A percentile compares a stretch with the other conserved stretches of the same genome.
phyloP scores from a whole-genome alignment of 2,329 filamentous ascomycete genomes.

The Aspergillus piperis region DNA sequence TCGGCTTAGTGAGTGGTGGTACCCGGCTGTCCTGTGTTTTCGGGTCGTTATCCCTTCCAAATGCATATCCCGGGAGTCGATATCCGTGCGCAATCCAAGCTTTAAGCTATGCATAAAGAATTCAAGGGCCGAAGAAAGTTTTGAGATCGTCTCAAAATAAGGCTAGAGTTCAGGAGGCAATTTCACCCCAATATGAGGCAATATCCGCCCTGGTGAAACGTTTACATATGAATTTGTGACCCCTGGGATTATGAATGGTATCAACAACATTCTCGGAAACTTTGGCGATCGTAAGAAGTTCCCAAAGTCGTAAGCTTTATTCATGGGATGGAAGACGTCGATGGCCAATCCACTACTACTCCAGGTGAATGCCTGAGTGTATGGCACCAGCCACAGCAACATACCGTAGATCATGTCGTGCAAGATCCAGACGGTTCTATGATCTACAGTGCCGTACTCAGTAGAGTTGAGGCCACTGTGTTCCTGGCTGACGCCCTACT shows the following conservation, averaged over 20 bases:
- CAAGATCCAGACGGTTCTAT: background rate
- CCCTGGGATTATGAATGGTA: background rate
- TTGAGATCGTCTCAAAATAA: conserved; percentile 9
- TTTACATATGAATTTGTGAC: background rate
- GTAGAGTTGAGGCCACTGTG: background rate
- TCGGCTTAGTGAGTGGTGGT: no score
- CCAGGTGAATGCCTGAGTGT: background rate
- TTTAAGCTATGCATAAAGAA: conserved; percentile 20
- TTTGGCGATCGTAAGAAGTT: background rate
- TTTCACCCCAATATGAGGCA: background rate
- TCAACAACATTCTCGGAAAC: background rate
- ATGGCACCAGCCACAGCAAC: conserved; percentile 6
- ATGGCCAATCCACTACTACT: background rate
- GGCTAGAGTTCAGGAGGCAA: conserved; percentile 6
- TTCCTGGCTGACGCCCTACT: background rate
- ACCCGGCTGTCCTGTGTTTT: no score
- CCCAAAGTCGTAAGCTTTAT: background rate
- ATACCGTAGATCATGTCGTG: background rate
- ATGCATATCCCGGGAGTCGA: conserved; percentile 7
- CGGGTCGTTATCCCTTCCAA: conserved; percentile 7
- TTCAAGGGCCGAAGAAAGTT: background rate
- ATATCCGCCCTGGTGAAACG: background rate
- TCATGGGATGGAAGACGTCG: background rate
- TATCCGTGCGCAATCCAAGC: conserved; percentile 24
- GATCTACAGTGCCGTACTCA: background rate